phyloP scores from a whole-genome alignment of 2,329 filamentous ascomycete species.

The Alternaria novae-zelandiae region DNA sequence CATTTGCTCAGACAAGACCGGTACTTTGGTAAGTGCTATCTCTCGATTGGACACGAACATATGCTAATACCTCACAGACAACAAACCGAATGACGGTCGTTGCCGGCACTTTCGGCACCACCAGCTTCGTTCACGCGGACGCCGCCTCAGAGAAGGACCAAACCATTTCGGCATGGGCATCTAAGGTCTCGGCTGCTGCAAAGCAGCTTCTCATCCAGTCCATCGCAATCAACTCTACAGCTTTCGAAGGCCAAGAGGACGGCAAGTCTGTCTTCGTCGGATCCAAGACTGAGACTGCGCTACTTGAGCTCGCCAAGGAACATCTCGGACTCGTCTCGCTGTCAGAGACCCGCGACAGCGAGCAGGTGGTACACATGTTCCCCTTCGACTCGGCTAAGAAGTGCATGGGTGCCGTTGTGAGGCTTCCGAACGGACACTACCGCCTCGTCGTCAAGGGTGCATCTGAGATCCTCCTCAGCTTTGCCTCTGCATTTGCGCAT shows the following conservation, averaged over 20 bases:
- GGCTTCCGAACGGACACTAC: slow-evolving; percentile 55
- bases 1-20: slow-evolving; percentile 48
- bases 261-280: slow-evolving; percentile 60
- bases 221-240: slow-evolving; percentile 57
- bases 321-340: slow-evolving; percentile 60
- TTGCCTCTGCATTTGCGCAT: slow-evolving; percentile 42
- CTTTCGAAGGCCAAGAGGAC: slow-evolving; percentile 54
- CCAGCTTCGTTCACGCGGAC: slow-evolving; percentile 59
- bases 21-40: slow-evolving; percentile 26
- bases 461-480: slow-evolving; percentile 61
- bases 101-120: slow-evolving; percentile 45
- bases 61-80: slow-evolving; percentile 24
- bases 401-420: slow-evolving; percentile 64
- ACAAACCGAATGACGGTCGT: slow-evolving; percentile 53
- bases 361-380: slow-evolving; percentile 58
- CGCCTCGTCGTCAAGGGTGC: slow-evolving; percentile 63
- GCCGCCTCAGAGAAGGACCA: slow-evolving; percentile 49
- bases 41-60: fast-evolving
- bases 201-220: slow-evolving; percentile 39
- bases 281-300: slow-evolving; percentile 64
- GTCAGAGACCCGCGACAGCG: slow-evolving; percentile 55
- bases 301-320: slow-evolving; percentile 59
- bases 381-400: slow-evolving; percentile 64
- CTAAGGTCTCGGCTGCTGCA: slow-evolving; percentile 52
- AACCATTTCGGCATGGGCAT: slow-evolving; percentile 49